Base-by-base conservation (phyloP, 148 eudicot species). In the Polygonum maritimum region DNA sequence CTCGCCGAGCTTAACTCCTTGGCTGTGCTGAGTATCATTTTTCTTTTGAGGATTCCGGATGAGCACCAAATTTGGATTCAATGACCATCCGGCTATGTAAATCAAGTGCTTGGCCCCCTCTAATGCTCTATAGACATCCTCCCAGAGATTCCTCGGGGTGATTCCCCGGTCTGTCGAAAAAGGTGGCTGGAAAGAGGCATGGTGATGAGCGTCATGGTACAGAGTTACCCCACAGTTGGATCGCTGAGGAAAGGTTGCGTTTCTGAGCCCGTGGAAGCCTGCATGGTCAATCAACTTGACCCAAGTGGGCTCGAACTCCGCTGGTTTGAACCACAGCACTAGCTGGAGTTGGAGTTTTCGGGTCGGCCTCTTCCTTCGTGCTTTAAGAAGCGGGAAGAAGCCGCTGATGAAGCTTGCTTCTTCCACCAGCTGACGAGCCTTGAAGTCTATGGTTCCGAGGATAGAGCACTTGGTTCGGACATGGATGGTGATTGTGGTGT, bases 81-180 rank as follows among this genome's bases (percentile, higher is more conserved):
- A 81, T 72, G 99, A 92, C 97, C 99, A 95, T 80, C 97, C 99
- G 18, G 92, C 94, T 47, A 95, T 95, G 79, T 92, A 95, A 74
- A 95, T 82, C 79, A 92, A 80, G 80, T 90, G 87, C 85, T 89
- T 95, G 48, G 99, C 99, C 21, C 83, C 96, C 39, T 90, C 99
- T 18, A 95, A 81, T 80, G 96, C 96, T 79, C 81, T 87, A 40
- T 87, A 95, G 1, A 95, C 87, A 76, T 95, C 99, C 76, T 95
- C 96, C 99, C 99, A 94, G n/a, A 95, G 85, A 3, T 84, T 92
- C 78, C 84, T 79, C 5, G 94, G 94, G 3, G 11, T 2, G 47
- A 5, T 44, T 13, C 44, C 33, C 44, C 8, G 70, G 51, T 19
- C n/a, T 18, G 31, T 15, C 7, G 11, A 15, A 18, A 55, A 48